Evolutionary conservation across 805 yeast genomes (phyloP), one percentile per base, ranked within the genome.

Genomic region (Zygoascus biomembranicola): DNA sequence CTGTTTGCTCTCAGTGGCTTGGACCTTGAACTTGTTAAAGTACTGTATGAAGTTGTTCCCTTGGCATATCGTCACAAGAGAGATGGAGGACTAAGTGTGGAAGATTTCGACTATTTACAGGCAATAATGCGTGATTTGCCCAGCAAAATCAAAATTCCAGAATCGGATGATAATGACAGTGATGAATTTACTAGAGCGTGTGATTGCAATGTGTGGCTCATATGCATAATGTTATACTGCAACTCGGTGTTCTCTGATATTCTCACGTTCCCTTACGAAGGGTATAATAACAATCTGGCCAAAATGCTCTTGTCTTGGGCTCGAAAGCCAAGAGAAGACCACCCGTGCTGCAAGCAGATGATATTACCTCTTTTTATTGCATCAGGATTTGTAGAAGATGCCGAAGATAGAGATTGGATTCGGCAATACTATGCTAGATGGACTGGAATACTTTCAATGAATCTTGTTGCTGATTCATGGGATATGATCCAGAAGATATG

Each of bases 341-440:
- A 44, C 16, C 47, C 47, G 16, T 44, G 47, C 32, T 44, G 47
- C 32, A 44, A 44, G 10, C 47, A 44, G 47, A 44, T 44, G 47
- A 26, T 26, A 11, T 11, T 44, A 14, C 47, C 47, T 10, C 14
- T 44, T 5, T 44, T 44, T 23, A 44, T 44, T 19, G 47, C 47
- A 4, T 44, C 47, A 8, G 14, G 13, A 26, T 26, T 18, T 23
- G 26, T 44, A 14, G 26, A 6, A 11, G 32, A 26, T 10, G 10
- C 8, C 32, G 32, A 19, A 19, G 47, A 44, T 26, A 3, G 47
- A 11, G 32, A 19, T 11, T 44, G 47, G 47, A 28, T 44, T 9
- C 31, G 32, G 26, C 14, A 44, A 14, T 44, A 18, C 16, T 28
- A 44, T n/a, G 32, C 13, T 11, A 19, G 26, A 14, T 44, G 47